Conservation (phyloP, 192 early-diverging fungal species). For the Coemansia asiatica region DNA sequence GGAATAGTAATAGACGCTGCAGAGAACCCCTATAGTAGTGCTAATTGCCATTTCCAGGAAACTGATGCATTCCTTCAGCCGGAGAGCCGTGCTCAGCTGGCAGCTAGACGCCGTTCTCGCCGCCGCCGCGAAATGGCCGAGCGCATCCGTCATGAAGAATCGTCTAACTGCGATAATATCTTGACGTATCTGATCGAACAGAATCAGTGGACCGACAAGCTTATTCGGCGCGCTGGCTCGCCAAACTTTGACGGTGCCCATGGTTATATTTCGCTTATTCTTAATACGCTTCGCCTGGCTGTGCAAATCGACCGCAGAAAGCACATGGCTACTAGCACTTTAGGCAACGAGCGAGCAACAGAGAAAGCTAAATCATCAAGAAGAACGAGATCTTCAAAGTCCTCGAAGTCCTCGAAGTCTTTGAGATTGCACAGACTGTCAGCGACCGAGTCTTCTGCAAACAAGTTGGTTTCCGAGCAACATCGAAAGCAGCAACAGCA, state of each 20-base stretch:
- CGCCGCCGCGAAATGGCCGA: conserved; percentile 41
- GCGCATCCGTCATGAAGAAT: conserved; percentile 44
- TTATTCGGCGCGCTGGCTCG: conserved; percentile 37
- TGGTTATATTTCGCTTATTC: conserved; percentile 49
- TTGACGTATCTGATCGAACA: conserved; percentile 53
- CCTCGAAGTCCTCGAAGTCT: background rate
- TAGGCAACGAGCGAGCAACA: background rate
- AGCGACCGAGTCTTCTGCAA: background rate
- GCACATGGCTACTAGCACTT: background rate
- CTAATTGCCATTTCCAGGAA: background rate
- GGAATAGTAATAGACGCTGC: background rate
- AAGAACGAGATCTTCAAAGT: background rate
- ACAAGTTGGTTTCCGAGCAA: background rate
- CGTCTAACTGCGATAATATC: conserved; percentile 50
- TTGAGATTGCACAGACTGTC: background rate
- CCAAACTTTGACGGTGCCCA: conserved; percentile 50
- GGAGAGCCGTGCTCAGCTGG: conserved; percentile 12
- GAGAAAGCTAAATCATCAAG: background rate
- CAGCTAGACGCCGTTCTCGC: conserved; percentile 26
- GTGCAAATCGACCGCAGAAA: conserved; percentile 46
- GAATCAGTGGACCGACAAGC: conserved; percentile 45
- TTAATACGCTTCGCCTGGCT: conserved; percentile 52
- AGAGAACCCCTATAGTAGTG: background rate
- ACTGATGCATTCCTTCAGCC: background rate
- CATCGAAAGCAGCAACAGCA: background rate